phyloP scores from a whole-genome alignment of 2,329 filamentous ascomycete genomes.

The Triangularia setosa region DNA sequence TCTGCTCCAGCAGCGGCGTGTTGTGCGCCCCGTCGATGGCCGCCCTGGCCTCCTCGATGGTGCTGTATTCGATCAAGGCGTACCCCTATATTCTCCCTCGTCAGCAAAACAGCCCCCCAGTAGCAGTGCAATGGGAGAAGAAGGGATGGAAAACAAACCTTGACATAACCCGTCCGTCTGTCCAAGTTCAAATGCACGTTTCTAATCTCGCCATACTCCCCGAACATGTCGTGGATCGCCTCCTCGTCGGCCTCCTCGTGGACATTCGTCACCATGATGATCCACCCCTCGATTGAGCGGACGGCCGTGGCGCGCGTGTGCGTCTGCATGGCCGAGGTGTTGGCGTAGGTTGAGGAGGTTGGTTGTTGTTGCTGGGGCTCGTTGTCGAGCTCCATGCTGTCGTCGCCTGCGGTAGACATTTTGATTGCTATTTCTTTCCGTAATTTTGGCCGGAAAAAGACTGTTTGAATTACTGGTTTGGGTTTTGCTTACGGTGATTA shows the following conservation, averaged over 20 bases:
- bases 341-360: constrained; percentile 33
- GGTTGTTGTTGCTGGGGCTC: constrained; percentile 32
- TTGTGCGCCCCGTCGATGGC: constrained; percentile 77
- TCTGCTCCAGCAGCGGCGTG: constrained; percentile 76
- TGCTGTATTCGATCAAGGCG: constrained; percentile 79
- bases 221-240: constrained; percentile 75
- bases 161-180: constrained; percentile 78
- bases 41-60: constrained; percentile 72
- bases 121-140: no score
- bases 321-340: constrained; percentile 65
- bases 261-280: constrained; percentile 80
- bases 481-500: background rate
- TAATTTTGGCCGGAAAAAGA: background rate
- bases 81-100: constrained; percentile 67
- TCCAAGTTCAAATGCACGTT: constrained; percentile 82
- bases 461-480: background rate
- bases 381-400: constrained; percentile 41
- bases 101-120: no score
- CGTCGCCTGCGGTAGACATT: background rate
- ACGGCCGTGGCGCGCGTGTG: constrained; percentile 72
- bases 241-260: constrained; percentile 86
- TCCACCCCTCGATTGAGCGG: constrained; percentile 86
- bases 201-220: constrained; percentile 82
- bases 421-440: background rate
- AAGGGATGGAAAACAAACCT: constrained; percentile 48